phyloP scores from a whole-genome alignment of 1,284 basidiomycete genomes.

The Boletus albobrunnescens region DNA sequence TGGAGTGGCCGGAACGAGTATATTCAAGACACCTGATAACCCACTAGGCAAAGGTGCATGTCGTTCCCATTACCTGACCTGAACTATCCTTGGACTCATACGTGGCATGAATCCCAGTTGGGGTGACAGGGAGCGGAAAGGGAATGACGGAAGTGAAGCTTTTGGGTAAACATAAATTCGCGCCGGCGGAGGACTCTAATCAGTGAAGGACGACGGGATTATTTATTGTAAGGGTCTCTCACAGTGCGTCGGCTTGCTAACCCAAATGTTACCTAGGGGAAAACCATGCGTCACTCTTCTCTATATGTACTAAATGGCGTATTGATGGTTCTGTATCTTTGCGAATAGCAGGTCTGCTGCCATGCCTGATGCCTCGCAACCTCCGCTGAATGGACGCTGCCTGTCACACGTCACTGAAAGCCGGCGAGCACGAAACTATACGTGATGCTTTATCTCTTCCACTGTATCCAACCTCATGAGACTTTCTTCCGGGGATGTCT shows the following conservation, averaged over 20 bases:
- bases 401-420: constrained; percentile 18
- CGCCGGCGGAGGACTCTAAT: constrained; percentile 40
- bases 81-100: constrained; percentile 25
- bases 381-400: constrained; percentile 6
- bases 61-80: constrained; percentile 23
- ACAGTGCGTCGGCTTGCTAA: constrained; percentile 6
- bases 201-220: constrained; percentile 20
- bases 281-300: constrained; percentile 18
- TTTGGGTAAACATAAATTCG: constrained; percentile 81
- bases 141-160: constrained; percentile 83
- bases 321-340: constrained; percentile 26
- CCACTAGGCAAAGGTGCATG: constrained; percentile 77
- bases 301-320: constrained; percentile 27
- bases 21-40: constrained; percentile 96
- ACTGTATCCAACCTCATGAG: constrained; percentile 23
- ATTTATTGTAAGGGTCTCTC: constrained; percentile 11
- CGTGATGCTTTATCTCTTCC: constrained; percentile 26
- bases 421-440: constrained; percentile 22
- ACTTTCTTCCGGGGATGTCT: constrained; percentile 19
- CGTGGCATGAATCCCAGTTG: constrained; percentile 54
- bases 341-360: constrained; percentile 27
- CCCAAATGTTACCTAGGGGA: constrained; percentile 3
- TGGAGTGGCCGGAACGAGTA: constrained; percentile 84
- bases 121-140: constrained; percentile 90
- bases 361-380: constrained; percentile 10